Conservation (phyloP, 2,329 filamentous ascomycete species). For the Epichloe aotearoae region DNA sequence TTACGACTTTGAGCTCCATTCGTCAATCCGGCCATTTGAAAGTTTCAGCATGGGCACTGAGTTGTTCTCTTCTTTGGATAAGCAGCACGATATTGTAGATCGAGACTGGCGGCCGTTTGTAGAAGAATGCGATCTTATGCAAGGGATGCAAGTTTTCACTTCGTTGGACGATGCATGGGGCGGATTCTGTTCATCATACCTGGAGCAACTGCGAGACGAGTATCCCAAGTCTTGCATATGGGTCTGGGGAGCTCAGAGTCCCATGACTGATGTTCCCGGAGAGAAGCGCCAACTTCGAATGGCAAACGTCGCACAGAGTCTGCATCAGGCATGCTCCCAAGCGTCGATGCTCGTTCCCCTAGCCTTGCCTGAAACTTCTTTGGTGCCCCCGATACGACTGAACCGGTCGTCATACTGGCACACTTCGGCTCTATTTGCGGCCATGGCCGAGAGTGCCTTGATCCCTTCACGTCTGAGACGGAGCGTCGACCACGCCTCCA, state of each 20-base stretch:
- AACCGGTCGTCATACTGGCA: constrained; percentile 63
- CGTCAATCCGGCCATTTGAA: constrained; percentile 72
- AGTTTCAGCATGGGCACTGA: constrained; percentile 76
- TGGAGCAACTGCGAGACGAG: constrained; percentile 74
- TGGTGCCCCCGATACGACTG: constrained; percentile 46
- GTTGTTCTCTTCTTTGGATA: constrained; percentile 59
- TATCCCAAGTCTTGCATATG: constrained; percentile 79
- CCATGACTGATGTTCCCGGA: constrained; percentile 35
- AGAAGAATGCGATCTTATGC: constrained; percentile 87
- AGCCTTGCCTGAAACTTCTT: constrained; percentile 40
- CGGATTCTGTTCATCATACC: constrained; percentile 59
- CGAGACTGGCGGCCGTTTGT: constrained; percentile 79
- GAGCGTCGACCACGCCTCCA: constrained; percentile 27
- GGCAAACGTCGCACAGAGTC: constrained; percentile 59
- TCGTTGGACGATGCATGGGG: constrained; percentile 69
- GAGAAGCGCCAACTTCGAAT: constrained; percentile 43
- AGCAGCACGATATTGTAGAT: constrained; percentile 76
- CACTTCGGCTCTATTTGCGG: constrained; percentile 59
- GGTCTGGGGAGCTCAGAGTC: constrained; percentile 71
- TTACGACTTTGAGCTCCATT: constrained; percentile 75
- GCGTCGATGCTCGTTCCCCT: constrained; percentile 71
- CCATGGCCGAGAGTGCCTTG: constrained; percentile 66
- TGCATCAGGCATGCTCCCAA: constrained; percentile 55
- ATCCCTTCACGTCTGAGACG: constrained; percentile 58
- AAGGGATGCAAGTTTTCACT: constrained; percentile 69